A percentile compares a stretch with the other conserved stretches of the same genome.
Conservation (phyloP, 805 yeast species). For the Brettanomyces nanus region DNA sequence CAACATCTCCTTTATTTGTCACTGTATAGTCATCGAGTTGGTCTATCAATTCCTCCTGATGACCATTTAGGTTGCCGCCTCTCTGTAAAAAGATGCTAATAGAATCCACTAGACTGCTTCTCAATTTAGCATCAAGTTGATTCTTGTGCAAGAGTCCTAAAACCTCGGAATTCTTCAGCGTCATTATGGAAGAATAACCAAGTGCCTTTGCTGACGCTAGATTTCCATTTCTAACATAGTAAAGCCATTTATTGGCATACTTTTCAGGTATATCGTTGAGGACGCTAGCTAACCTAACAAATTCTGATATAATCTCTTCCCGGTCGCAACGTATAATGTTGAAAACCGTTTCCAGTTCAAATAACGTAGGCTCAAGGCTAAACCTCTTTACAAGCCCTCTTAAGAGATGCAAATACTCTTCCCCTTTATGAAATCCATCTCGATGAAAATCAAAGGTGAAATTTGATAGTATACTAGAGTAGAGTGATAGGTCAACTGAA, state of each 20-base stretch:
- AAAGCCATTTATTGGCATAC: constrained; percentile 25
- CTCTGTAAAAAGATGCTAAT: constrained; percentile 3
- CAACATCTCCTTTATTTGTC: constrained; percentile 88
- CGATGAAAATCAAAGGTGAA: constrained; percentile 27
- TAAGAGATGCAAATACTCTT: constrained; percentile 25
- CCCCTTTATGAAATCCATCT: constrained; percentile 29
- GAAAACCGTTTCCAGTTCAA: constrained; percentile 18
- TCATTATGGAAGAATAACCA: constrained; percentile 18
- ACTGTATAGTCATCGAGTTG: constrained; percentile 69
- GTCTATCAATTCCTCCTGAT: constrained; percentile 14
- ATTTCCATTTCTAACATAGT: constrained; percentile 33
- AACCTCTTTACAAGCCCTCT: constrained; percentile 5
- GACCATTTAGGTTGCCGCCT: neutral
- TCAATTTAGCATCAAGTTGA: constrained; percentile 21
- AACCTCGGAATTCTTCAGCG: constrained; percentile 15
- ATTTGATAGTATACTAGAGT: constrained; percentile 3
- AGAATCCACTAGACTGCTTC: constrained; percentile 21
- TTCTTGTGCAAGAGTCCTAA: constrained; percentile 21
- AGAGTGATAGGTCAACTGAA: neutral
- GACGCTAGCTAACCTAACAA: constrained; percentile 21
- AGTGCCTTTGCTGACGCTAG: constrained; percentile 30
- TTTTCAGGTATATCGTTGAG: constrained; percentile 9
- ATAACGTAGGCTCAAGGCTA: constrained; percentile 7
- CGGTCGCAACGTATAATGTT: constrained; percentile 20
- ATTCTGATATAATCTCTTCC: constrained; percentile 19